Conservation (phyloP, 768 basidiomycete genomes). For the Nevesoporus exiguus region DNA sequence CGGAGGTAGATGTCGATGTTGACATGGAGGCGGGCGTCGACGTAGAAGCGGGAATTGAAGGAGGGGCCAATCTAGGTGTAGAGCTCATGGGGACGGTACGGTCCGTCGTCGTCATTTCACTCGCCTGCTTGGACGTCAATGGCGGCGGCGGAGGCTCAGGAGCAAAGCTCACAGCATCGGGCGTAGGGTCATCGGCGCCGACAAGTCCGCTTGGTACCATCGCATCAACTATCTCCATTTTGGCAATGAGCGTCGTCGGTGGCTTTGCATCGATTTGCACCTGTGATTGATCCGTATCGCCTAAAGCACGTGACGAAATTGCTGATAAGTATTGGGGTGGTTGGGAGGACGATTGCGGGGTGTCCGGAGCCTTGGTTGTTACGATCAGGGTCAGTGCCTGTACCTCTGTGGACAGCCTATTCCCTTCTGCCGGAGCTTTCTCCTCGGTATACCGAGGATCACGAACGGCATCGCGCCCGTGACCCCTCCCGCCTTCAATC, state of each 20-base stretch:
- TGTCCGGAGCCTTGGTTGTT: background rate
- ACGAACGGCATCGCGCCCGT: background rate
- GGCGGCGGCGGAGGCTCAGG: conserved; percentile 33
- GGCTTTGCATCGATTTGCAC: conserved; percentile 4
- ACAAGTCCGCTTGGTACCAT: conserved; percentile 19
- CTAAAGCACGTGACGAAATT: background rate
- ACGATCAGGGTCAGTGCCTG: background rate
- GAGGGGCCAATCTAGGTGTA: background rate
- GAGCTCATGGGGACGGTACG: background rate
- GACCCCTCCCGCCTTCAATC: background rate
- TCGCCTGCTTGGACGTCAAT: conserved; percentile 25
- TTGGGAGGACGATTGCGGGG: background rate
- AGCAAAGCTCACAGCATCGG: conserved; percentile 26
- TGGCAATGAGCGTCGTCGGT: conserved; percentile 17
- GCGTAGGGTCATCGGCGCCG: conserved; percentile 15
- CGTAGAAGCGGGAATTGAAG: conserved; percentile 7
- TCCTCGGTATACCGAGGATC: background rate
- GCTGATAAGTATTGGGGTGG: background rate
- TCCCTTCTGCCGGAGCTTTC: background rate
- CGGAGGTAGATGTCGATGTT: conserved; percentile 23
- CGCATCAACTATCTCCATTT: conserved; percentile 26
- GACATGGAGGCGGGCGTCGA: conserved; percentile 18
- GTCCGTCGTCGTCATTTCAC: conserved; percentile 11
- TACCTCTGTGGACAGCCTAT: background rate
- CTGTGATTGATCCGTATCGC: conserved; percentile 8